Base-by-base conservation (phyloP, 495 filamentous ascomycete genomes). In the Penicillium daleae region DNA sequence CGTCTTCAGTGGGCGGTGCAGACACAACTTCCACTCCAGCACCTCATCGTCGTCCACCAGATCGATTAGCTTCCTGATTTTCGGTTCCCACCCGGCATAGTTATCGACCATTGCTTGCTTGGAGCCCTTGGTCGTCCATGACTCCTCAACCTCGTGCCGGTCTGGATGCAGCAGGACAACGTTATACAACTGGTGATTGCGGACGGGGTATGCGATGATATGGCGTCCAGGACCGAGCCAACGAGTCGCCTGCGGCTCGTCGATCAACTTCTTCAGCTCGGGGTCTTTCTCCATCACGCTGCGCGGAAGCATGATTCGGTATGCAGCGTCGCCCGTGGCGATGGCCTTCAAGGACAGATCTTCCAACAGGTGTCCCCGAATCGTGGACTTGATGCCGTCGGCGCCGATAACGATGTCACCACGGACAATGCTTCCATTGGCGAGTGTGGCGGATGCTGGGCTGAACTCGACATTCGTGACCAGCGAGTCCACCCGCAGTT, bases 1-100 rank as follows among this genome's bases (percentile, higher is more conserved):
- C 15, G 73, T 81, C 31, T 80, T 75, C n/a, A 89, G 68, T 1
- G 81, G 81, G 2, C 73, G 71, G 35, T 86, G 78, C 51, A 88
- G 81, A 72, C 85, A 86, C 13, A 90, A 74, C 53, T 86, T 84
- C 87, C 87, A 90, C 66, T 90, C 89, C 60, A 86, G 74, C 5
- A 90, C 82, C 21, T 80, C 79, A 40, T 83, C 76, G 39, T 84
- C 86, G 19, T 71, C 61, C 3, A 77, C 74, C 24, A 75, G 48
- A 24, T 72, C 69, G 49, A 79, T 76, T 6, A 80, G 61, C 58
- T 79, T 75, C n/a, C 55, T 67, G 17, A 79, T 69, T 7, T 46
- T 57, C 19, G 46, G 63, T 31, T 80, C 76, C 76, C 76, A 80
- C 3, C 77, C 78, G 8, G 63, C 42, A 56, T 78, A 79, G 35